Conservation (phyloP, 2,329 filamentous ascomycete species). For the Ophiostoma fasciatum region DNA sequence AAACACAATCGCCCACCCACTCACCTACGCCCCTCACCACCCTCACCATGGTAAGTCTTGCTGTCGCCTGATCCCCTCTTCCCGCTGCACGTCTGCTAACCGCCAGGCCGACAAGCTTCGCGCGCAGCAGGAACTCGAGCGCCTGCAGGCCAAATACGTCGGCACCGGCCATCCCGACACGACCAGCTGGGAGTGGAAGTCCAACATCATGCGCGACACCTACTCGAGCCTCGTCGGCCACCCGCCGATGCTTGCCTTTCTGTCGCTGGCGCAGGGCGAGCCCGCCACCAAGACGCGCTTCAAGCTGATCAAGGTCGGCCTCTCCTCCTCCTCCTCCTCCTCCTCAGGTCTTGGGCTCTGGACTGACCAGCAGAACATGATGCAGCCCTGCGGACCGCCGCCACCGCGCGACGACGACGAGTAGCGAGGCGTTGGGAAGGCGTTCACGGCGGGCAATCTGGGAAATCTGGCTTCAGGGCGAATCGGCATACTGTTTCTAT, state of each 20-base stretch:
- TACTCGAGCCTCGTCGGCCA: slow-evolving; percentile 83
- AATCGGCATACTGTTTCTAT: too few relatives aligned
- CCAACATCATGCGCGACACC: slow-evolving; percentile 88
- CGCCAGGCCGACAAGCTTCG: slow-evolving; percentile 86
- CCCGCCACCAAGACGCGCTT: slow-evolving; percentile 65
- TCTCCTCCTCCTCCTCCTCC: background rate
- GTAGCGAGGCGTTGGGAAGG: background rate
- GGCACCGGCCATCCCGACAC: slow-evolving; percentile 95
- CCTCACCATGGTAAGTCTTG: too few relatives aligned
- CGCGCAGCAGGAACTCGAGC: slow-evolving; percentile 92
- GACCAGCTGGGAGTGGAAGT: slow-evolving; percentile 93
- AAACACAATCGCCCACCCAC: too few relatives aligned
- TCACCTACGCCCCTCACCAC: too few relatives aligned
- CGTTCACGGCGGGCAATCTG: too few relatives aligned
- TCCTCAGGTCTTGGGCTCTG: background rate
- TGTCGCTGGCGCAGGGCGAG: slow-evolving; percentile 80
- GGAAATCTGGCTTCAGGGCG: too few relatives aligned
- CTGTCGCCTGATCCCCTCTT: background rate
- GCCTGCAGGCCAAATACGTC: slow-evolving; percentile 88
- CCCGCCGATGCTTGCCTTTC: slow-evolving; percentile 73
- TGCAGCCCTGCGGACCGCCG: slow-evolving; percentile 45
- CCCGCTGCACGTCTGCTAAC: background rate
- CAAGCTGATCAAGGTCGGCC: slow-evolving; percentile 56
- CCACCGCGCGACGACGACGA: slow-evolving; percentile 34
- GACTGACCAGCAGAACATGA: slow-evolving; percentile 42